A percentile compares a stretch with the other conserved stretches of the same genome.
Conservation (phyloP, 2,329 filamentous ascomycete species). For the Curvularia hawaiiensis region DNA sequence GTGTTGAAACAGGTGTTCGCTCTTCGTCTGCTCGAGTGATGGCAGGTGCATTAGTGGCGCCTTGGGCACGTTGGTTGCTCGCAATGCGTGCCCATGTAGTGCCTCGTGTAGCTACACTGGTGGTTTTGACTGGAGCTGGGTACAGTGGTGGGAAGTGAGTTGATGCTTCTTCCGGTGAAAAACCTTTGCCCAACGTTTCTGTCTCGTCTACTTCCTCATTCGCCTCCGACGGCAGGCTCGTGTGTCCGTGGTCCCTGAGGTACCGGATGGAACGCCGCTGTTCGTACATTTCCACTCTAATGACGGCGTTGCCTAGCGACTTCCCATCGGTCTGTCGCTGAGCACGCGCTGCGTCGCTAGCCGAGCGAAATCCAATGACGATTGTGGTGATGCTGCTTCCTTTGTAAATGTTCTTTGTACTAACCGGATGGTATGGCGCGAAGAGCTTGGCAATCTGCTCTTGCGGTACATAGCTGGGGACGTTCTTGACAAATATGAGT, state of each 20-base stretch:
- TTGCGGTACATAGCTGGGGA: slow-evolving; percentile 16
- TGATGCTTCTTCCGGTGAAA: not conserved
- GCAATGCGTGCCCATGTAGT: slow-evolving; percentile 19
- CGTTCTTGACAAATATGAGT: slow-evolving; percentile 29
- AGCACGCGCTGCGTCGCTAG: slow-evolving; percentile 13
- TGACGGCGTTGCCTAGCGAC: slow-evolving; percentile 16
- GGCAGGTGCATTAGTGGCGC: not conserved
- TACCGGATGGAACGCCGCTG: slow-evolving; percentile 19
- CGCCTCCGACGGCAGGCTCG: not conserved
- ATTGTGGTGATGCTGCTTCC: slow-evolving; percentile 21
- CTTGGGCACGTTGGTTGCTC: slow-evolving; percentile 1
- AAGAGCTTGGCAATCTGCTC: slow-evolving; percentile 10
- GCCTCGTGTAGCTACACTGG: not conserved
- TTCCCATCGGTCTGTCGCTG: slow-evolving; percentile 17
- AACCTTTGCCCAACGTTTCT: slow-evolving; percentile 1
- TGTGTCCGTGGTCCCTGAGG: slow-evolving; percentile 6
- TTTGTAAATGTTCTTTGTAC: slow-evolving; percentile 26
- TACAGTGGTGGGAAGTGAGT: not conserved
- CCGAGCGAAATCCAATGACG: slow-evolving; percentile 20
- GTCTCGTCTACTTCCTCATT: slow-evolving; percentile 4
- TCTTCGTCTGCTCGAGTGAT: not conserved
- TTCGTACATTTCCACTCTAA: slow-evolving; percentile 24
- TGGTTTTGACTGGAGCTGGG: not conserved
- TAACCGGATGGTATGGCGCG: slow-evolving; percentile 16
- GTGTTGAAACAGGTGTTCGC: not conserved